Percentiles rank a stretch among this genome's conserved stretches.
phyloP scores from a whole-genome alignment of 169 alveolate species.

The Plasmodium relictum region DNA sequence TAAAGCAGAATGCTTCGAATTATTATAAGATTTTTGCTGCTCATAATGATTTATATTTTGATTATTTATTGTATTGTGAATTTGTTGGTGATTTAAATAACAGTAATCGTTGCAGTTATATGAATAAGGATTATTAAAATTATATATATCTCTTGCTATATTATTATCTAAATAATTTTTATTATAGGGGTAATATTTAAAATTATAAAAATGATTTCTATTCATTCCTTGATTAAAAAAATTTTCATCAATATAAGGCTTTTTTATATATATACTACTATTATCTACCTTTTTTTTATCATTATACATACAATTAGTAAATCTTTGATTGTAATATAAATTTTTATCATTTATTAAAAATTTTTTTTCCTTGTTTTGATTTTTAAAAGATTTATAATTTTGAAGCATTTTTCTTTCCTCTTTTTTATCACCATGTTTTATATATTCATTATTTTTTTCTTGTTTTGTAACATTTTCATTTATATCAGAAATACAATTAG shows the following conservation, averaged over 20 bases:
- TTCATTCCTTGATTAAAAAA: not conserved
- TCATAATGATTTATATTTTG: not conserved
- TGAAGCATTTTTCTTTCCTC: not conserved
- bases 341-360: not conserved
- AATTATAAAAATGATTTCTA: not conserved
- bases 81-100: not conserved
- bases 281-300: constrained; percentile 1
- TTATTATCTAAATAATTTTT: not conserved
- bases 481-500: not conserved
- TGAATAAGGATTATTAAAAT: not conserved
- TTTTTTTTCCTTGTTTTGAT: not conserved
- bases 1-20: too few relatives aligned
- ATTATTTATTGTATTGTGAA: not conserved
- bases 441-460: constrained; percentile 10
- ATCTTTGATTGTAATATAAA: constrained; percentile 19
- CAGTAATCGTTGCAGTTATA: not conserved
- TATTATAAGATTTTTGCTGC: not conserved
- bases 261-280: constrained; percentile 6
- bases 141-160: not conserved
- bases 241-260: not conserved
- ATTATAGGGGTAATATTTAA: not conserved
- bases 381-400: not conserved
- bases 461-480: not conserved
- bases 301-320: not conserved
- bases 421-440: constrained; percentile 1